These are phyloP conservation scores for Russula sp. DNA, from an alignment of 768 basidiomycete genomes.

Conservation along the genomic window DNA sequence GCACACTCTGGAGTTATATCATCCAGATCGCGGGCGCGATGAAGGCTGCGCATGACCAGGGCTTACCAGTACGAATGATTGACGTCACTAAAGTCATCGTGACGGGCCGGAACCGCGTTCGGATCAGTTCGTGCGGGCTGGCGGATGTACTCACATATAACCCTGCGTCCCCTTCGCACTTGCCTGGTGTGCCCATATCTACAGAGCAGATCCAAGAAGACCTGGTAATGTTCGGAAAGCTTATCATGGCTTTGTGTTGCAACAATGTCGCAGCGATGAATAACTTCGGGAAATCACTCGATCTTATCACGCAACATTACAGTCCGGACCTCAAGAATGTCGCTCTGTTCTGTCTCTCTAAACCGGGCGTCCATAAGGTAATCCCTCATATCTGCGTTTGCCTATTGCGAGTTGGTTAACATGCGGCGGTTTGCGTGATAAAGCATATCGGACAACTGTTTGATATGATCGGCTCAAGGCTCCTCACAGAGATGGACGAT, in stretches of 20 bases:
- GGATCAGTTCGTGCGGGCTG: conserved; percentile 84
- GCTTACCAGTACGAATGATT: conserved; percentile 75
- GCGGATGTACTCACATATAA: conserved; percentile 84
- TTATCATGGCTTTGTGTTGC: conserved; percentile 78
- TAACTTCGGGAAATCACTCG: conserved; percentile 69
- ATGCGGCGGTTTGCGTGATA: not conserved
- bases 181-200: conserved; percentile 29
- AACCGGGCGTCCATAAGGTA: conserved; percentile 65
- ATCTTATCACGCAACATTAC: conserved; percentile 69
- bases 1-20: conserved; percentile 88
- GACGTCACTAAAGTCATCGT: conserved; percentile 86
- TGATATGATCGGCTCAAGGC: conserved; percentile 69
- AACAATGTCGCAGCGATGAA: conserved; percentile 56
- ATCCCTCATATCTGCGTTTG: conserved; percentile 17
- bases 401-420: conserved; percentile 4
- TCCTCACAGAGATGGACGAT: conserved; percentile 81
- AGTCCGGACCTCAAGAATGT: conserved; percentile 80
- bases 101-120: conserved; percentile 85
- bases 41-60: conserved; percentile 78
- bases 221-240: conserved; percentile 76
- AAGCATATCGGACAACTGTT: conserved; percentile 79
- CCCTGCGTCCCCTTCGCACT: conserved; percentile 33
- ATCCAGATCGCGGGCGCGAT: conserved; percentile 87
- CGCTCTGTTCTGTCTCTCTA: conserved; percentile 71
- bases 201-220: conserved; percentile 77